Base-by-base conservation (phyloP, 73 alveolate genomes). In the Paraurostyla sp. region DNA sequence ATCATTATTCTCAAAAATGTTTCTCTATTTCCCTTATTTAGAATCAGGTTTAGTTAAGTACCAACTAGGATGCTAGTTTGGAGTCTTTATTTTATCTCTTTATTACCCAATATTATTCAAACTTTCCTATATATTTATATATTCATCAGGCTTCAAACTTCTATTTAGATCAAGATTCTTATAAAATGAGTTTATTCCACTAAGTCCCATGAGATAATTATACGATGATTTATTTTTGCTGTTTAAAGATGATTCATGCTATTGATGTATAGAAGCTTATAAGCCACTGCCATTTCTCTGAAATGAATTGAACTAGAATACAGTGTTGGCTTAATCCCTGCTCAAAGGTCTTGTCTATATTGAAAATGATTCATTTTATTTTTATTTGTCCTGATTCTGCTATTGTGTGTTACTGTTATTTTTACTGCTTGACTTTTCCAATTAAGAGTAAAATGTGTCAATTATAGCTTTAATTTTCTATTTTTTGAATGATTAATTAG, bases 31-130 rank as follows among this genome's bases (percentile, higher is more conserved):
- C 23, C 41, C 42, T n/a, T 65, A 25, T 32, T 40, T 65, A 38
- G 82, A 65, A 0, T 2, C 3, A 38, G 82, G 82, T 40, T 65
- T 65, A 1, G 60, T 65, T n/a, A 36, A 40, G 13, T 65, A 65
- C 58, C 43, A 6, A 29, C 32, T 16, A 4, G 32, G 41, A 16
- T n/a, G 7, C 7, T 16, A 15, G 16, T 65, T 65, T 35, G 46
- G 40, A 38, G 1, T 65, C 41, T 65, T 38, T 40, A 38, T 65
- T 38, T 33, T 40, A 2, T 38, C 58, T 38, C 41, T 38, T 16
- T 38, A 38, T 38, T 65, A 35, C 22, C 59, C 82, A 22, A 58
- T 38, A 23, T 65, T 65, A 38, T 65, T 65, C 15, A 65, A 11
- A 15, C 41, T 38, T 15, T 35, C 41, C 6, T 59, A 11, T 27